Base-by-base conservation (phyloP, 2,329 filamentous ascomycete species). In the Aspergillus ustus region DNA sequence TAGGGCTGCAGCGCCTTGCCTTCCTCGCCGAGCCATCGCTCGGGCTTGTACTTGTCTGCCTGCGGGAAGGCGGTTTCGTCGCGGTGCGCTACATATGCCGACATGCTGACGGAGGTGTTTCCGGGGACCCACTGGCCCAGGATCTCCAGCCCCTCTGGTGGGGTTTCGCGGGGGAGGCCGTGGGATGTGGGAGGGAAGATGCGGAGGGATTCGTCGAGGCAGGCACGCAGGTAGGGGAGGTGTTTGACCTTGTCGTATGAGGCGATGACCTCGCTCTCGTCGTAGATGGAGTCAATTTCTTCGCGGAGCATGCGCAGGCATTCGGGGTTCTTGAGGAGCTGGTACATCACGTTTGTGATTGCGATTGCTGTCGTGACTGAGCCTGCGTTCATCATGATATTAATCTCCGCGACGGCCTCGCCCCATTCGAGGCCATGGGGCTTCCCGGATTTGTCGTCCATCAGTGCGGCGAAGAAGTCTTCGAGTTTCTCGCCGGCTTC, bases 401-500 rank as follows among this genome's bases (percentile, higher is more conserved):
- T 70, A 25, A 85, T 75, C 66, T 88, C 85, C 13, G 85, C 84
- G 0, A 85, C 80, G 7, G 87, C 82, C 70, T 88, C 85, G 25
- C 85, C 85, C 79, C 79, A 85, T 62, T 86, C 82, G 1, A 87
- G 79, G 43, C 79, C 79, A 57, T 82, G 76, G 0, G 78, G 70
- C 7, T 72, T 70, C 0, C 80, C 79, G 44, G 79, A 78, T 63
- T 81, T 82, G 63, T 81, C 79, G 51, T 82, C 82, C 82, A 88
- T 84, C 5, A 87, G 70, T 0, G 79, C 78, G 56, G 82, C 77
- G 75, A 88, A 87, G 72, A 88, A 87, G 66, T 88, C 85, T 49
- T 85, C 81, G 0, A 87, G 77, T 62, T 82, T 83, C 70, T 87
- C 85, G 25, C 85, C 84, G 0, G 73, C 74, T 22, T 79, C 68